A percentile compares a stretch with the other conserved stretches of the same genome.
Conservation (phyloP, 192 early-diverging fungal genomes). For the Backusella macrospora region DNA sequence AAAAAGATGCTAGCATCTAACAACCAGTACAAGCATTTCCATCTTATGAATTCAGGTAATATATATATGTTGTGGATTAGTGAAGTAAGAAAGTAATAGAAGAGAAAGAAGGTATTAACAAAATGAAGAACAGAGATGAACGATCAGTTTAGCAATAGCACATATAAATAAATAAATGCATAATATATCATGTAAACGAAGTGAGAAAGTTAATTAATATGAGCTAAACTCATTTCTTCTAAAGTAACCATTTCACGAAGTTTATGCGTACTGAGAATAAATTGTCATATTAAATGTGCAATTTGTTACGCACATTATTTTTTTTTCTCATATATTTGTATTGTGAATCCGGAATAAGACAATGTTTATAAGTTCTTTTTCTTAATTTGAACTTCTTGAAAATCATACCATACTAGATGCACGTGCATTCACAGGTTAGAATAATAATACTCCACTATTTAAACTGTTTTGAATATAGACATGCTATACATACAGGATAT, state of each 20-base stretch:
- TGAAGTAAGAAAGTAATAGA: too few relatives aligned
- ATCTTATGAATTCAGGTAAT: too few relatives aligned
- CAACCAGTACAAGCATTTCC: too few relatives aligned
- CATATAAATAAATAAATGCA: neutral
- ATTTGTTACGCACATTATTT: neutral
- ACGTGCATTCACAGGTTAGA: neutral
- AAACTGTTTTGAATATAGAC: neutral
- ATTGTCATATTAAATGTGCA: neutral
- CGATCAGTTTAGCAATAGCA: neutral
- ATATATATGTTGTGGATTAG: too few relatives aligned
- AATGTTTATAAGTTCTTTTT: neutral
- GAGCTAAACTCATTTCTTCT: neutral
- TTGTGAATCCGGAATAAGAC: neutral
- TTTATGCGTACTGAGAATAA: neutral
- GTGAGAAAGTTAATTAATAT: neutral
- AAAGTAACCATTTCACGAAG: neutral
- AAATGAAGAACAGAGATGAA: neutral
- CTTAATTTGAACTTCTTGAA: conserved; percentile 2
- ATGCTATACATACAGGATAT: neutral
- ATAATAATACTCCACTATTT: neutral
- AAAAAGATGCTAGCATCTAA: neutral
- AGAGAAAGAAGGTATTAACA: neutral
- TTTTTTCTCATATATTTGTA: neutral
- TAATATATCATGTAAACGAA: neutral
- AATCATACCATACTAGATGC: neutral